Evolutionary conservation across 805 yeast species (phyloP), one percentile per base, ranked within the genome.

Genomic region (Yarrowia sp.): DNA sequence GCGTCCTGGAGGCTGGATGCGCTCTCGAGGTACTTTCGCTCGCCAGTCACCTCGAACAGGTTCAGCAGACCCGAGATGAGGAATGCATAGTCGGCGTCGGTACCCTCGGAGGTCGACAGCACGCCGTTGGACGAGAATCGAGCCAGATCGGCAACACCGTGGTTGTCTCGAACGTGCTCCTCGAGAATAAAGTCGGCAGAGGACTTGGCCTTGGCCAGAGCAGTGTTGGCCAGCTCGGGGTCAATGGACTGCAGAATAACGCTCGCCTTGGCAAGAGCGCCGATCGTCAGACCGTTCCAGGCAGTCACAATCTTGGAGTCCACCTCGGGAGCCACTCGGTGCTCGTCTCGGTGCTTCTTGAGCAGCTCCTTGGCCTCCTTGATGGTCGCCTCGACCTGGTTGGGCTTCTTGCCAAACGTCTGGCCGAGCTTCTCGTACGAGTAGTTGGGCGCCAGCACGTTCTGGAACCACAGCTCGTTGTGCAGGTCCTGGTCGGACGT

Each of bases 201-300:
- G 7, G 49, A 41, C 2, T 27, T 62, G 4, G 76, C 76, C 14
- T 65, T 62, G 5, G 61, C 65, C 1, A 73, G 62, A 49, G 71
- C 69, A 33, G 39, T 35, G 13, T 22, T 19, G 12, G 63, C 62
- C 4, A 38, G 44, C 35, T 44, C 63, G 2, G 68, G 66, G 8
- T 63, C 65, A 4, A 42, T 35, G 18, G 64, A 62, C 21, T 39
- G 55, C 8, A 70, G 63, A 6, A 66, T 66, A 2, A 64, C 56
- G 1, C 67, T 66, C 1, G 77, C 74, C 9, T 73, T 63, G 9
- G 77, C 73, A 13, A 76, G 65, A 2, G 74, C 74, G 2, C 77
- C 71, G 19, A 76, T 70, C 4, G 76, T 74, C 6, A 70, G 66
- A 1, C 76, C 77, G 61, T 74, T 74, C 77, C 77, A 74, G 14